phyloP scores from a whole-genome alignment of 1,284 basidiomycete genomes.

The Cutaneotrichosporon daszewskae region DNA sequence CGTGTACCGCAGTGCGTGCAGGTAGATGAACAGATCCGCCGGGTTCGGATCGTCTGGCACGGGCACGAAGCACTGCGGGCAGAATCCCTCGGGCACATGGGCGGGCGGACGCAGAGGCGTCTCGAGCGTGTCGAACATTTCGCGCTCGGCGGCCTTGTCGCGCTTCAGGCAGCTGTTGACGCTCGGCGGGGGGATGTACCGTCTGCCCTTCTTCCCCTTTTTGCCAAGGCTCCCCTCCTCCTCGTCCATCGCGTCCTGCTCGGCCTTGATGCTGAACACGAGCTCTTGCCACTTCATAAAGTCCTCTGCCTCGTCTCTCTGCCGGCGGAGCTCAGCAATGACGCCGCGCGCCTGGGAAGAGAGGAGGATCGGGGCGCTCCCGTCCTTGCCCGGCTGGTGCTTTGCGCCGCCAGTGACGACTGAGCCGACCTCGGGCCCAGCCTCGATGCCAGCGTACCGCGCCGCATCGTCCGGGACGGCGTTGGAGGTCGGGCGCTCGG shows the following conservation, averaged over 20 bases:
- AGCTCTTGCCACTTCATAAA: constrained; percentile 59
- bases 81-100: constrained; percentile 51
- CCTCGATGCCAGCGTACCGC: constrained; percentile 21
- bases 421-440: constrained; percentile 29
- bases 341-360: constrained; percentile 75
- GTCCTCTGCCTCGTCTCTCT: constrained; percentile 90
- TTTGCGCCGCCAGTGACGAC: constrained; percentile 16
- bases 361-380: constrained; percentile 79
- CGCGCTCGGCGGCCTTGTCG: constrained; percentile 18
- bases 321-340: constrained; percentile 75
- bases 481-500: not conserved
- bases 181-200: constrained; percentile 17
- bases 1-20: constrained; percentile 81
- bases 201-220: not conserved
- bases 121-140: constrained; percentile 19
- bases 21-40: constrained; percentile 83
- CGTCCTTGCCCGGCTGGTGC: constrained; percentile 50
- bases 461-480: constrained; percentile 11
- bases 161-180: constrained; percentile 8
- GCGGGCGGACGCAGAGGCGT: constrained; percentile 46
- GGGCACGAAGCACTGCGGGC: constrained; percentile 80
- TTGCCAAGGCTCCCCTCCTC: not conserved
- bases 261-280: constrained; percentile 32
- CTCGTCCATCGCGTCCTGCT: constrained; percentile 27
- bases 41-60: constrained; percentile 84